Evolutionary conservation across 163 green algal genomes (phyloP), one percentile per base, ranked within the genome.

Genomic region (Chloromonas sp.): DNA sequence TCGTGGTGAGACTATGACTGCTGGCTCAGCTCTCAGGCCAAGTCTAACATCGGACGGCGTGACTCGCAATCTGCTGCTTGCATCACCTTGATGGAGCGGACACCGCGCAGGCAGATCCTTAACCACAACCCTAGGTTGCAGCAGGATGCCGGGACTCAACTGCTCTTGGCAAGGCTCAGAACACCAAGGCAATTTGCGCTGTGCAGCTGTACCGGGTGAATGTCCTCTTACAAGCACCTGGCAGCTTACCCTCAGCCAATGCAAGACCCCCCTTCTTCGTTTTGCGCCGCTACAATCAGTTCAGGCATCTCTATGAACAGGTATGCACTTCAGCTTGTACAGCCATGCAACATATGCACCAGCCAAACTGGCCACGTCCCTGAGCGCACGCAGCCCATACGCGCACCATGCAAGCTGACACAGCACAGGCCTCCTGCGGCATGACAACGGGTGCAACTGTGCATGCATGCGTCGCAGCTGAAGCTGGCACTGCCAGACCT

Each of bases 121-220:
- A 66, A 60, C 2, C 61, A 57, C 2, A 14, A 84, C n/a, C 36
- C 62, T 70, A 61, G 15, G 59, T 78, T 78, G 81, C 60, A 77
- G 60, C 11, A 2, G 8, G 60, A 2, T 78, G 2, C 8, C 58
- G 58, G 36, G 36, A 36, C 36, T 36, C 36, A 36, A 36, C 36
- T 36, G 36, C 36, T 36, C 36, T 36, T 36, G 36, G 36, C 36
- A 36, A 36, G 36, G 36, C 36, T 36, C 36, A 36, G 36, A 36
- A 36, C 36, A 36, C 36, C 36, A 36, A 36, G 36, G 36, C 36
- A 36, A 36, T 36, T 36, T 36, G 36, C 36, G 36, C 36, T 36
- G 36, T 78, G 82, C 87, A 92, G 89, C 84, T 94, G 74, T 94
- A 91, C 87, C 88, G 91, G 0, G 87, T 94, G 2, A 94, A 94